phyloP scores from a whole-genome alignment of 495 filamentous ascomycete genomes.

The Penicillium bovifimosum region DNA sequence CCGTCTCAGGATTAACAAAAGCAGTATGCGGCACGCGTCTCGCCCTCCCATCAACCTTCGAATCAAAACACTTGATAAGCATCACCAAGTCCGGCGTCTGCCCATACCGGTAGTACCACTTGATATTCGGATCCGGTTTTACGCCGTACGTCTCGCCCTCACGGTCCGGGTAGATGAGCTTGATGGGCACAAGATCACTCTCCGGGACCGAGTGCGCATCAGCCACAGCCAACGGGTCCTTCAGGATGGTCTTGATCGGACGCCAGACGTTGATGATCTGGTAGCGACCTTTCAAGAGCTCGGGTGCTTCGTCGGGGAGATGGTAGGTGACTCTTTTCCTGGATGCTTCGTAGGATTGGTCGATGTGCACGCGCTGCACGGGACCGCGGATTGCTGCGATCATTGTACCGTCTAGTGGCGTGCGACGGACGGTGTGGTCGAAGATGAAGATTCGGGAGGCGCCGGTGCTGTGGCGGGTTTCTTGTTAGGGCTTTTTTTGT shows the following conservation, averaged over 20 bases:
- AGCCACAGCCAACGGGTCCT: conserved; percentile 59
- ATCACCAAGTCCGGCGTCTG: conserved; percentile 56
- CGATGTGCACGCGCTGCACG: conserved; percentile 64
- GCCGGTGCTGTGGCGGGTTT: conserved; percentile 39
- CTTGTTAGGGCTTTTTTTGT: background rate
- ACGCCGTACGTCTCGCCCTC: conserved; percentile 45
- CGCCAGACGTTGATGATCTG: conserved; percentile 82
- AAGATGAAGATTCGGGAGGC: conserved; percentile 61
- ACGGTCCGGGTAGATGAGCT: conserved; percentile 47
- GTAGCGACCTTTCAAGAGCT: conserved; percentile 57
- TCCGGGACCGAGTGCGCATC: conserved; percentile 46
- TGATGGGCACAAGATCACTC: conserved; percentile 39
- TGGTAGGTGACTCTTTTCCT: conserved; percentile 53
- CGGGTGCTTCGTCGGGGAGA: conserved; percentile 56
- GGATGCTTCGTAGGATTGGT: conserved; percentile 60
- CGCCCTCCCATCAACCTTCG: conserved; percentile 50
- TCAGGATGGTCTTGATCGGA: conserved; percentile 58
- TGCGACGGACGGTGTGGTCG: conserved; percentile 71
- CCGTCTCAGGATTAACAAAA: conserved; percentile 51
- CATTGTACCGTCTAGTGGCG: conserved; percentile 23
- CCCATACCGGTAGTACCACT: conserved; percentile 48
- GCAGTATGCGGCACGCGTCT: conserved; percentile 57
- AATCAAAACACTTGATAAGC: conserved; percentile 69
- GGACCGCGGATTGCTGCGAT: conserved; percentile 49
- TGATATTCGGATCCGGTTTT: conserved; percentile 33